phyloP scores from a whole-genome alignment of 352 stramenopile genomes.

The Globisporangium emineosum region DNA sequence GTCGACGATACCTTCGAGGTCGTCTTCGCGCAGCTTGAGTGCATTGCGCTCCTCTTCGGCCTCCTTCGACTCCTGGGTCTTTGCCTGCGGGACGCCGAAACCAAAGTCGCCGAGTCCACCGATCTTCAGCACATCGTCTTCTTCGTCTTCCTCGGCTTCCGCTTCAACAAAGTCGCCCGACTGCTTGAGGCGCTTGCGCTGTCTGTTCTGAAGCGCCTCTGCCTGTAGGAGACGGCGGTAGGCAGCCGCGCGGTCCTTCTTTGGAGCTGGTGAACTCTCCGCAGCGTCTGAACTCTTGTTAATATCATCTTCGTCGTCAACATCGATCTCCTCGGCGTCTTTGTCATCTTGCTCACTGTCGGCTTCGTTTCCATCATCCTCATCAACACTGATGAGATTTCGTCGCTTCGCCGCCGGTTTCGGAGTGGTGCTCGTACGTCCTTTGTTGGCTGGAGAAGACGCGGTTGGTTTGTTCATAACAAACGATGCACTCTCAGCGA shows the following conservation, averaged over 20 bases:
- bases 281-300: slow-evolving; percentile 5
- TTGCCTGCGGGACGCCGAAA: slow-evolving; percentile 71
- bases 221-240: slow-evolving; percentile 64
- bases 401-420: slow-evolving; percentile 25
- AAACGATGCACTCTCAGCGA: background rate
- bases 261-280: background rate
- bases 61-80: slow-evolving; percentile 72
- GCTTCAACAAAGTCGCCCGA: slow-evolving; percentile 68
- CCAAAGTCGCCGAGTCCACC: slow-evolving; percentile 80
- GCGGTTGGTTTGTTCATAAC: background rate
- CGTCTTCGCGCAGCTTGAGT: slow-evolving; percentile 70
- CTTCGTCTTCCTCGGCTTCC: slow-evolving; percentile 84
- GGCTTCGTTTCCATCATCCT: slow-evolving; percentile 53
- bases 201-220: slow-evolving; percentile 49
- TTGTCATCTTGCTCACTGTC: slow-evolving; percentile 53
- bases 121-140: slow-evolving; percentile 82
- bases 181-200: slow-evolving; percentile 59
- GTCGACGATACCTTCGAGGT: slow-evolving; percentile 84
- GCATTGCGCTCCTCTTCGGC: slow-evolving; percentile 73
- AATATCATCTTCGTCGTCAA: slow-evolving; percentile 18
- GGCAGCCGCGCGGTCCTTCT: slow-evolving; percentile 64
- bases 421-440: background rate
- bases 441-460: background rate
- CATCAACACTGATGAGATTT: slow-evolving; percentile 35
- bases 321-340: slow-evolving; percentile 28